phyloP scores from a whole-genome alignment of 305 asterid genomes.

The Lippia alba region DNA sequence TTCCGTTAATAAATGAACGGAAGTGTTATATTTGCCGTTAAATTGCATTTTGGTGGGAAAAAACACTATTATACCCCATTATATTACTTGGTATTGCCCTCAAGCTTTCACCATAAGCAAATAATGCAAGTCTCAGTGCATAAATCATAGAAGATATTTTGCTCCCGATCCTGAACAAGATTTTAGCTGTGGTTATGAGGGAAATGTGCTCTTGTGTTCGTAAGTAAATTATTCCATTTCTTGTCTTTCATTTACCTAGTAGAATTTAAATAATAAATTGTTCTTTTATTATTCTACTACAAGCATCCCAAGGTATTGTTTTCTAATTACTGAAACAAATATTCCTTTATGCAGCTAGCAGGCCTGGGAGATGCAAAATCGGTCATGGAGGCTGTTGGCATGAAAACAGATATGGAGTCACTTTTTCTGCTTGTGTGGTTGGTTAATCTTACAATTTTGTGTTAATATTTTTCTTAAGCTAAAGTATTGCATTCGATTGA shows the following conservation, averaged over 20 bases:
- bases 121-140: conserved; percentile 96
- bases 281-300: conserved; percentile 1
- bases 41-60: too few species aligned
- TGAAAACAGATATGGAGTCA: conserved; percentile 62
- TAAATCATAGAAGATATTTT: conserved; percentile 92
- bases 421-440: conserved; percentile 87
- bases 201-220: conserved; percentile 84
- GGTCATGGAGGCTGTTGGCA: conserved; percentile 97
- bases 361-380: conserved; percentile 91
- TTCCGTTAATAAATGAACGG: too few species aligned
- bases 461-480: conserved; percentile 17
- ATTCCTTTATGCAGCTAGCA: conserved; percentile 73
- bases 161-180: conserved; percentile 99
- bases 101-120: conserved; percentile 90
- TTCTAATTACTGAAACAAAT: conserved; percentile 26
- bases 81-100: conserved; percentile 98
- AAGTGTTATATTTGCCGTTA: too few species aligned
- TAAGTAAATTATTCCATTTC: conserved; percentile 37
- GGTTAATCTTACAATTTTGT: conserved; percentile 37
- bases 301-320: conserved; percentile 28
- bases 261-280: background rate
- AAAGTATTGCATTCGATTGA: conserved; percentile 26
- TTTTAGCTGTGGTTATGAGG: conserved; percentile 89
- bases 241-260: background rate
- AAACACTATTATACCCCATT: conserved; percentile 95